Conservation (phyloP, 768 basidiomycete genomes). For the Auriscalpium vulgare region DNA sequence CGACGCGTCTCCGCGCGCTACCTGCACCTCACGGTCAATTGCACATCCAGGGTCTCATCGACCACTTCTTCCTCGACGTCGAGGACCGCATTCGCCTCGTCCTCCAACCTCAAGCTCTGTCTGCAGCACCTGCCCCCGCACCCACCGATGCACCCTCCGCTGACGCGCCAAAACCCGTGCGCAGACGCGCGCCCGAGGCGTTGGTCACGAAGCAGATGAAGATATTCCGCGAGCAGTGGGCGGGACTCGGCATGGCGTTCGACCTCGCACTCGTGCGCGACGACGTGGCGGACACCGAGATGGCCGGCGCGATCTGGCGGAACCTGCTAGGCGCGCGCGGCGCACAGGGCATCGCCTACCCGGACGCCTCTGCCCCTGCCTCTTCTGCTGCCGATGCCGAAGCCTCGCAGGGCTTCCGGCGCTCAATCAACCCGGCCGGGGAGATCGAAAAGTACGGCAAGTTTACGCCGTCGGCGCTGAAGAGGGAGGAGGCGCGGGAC, state of each 20-base stretch:
- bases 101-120: constrained; percentile 24
- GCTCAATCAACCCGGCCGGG: constrained; percentile 64
- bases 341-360: constrained; percentile 52
- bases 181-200: constrained; percentile 58
- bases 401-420: constrained; percentile 35
- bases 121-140: constrained; percentile 16
- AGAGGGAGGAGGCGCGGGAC: constrained; percentile 51
- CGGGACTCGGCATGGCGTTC: constrained; percentile 69
- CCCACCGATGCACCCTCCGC: constrained; percentile 20
- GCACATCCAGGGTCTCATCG: constrained; percentile 77
- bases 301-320: constrained; percentile 87
- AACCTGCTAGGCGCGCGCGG: constrained; percentile 85
- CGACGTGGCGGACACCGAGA: constrained; percentile 49
- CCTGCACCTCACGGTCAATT: constrained; percentile 55
- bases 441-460: constrained; percentile 53
- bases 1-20: constrained; percentile 80
- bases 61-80: constrained; percentile 92
- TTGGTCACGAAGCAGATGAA: constrained; percentile 85
- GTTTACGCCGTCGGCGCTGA: constrained; percentile 35
- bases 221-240: constrained; percentile 88
- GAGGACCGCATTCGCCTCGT: constrained; percentile 84
- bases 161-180: constrained; percentile 13
- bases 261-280: constrained; percentile 65
- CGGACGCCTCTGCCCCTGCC: background rate
- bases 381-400: constrained; percentile 2